Percentiles rank a stretch among this genome's conserved stretches.
Evolutionary conservation across 2,329 filamentous ascomycete species (phyloP).

Genomic region (Pleomassaria siparia): DNA sequence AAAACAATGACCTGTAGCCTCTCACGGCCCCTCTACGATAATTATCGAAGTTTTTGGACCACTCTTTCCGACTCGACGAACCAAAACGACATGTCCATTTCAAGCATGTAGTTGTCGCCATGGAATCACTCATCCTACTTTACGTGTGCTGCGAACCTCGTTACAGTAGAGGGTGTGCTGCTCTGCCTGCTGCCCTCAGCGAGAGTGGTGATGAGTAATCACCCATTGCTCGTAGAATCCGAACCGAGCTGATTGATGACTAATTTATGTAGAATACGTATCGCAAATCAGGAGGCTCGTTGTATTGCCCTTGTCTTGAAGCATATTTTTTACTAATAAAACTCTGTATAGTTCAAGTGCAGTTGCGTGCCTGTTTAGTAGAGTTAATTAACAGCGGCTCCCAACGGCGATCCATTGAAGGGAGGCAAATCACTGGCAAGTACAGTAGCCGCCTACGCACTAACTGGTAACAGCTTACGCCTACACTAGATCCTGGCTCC

Average conservation of each 20-base stretch:
- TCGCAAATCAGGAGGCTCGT: neutral
- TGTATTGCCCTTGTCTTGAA: no score
- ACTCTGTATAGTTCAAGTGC: no score
- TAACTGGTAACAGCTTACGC: no score
- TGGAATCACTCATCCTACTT: slow-evolving; percentile 2
- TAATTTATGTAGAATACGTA: neutral
- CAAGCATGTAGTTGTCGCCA: slow-evolving; percentile 1
- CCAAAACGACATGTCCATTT: neutral
- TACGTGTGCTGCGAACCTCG: neutral
- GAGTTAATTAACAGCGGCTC: no score
- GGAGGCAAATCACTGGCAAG: no score
- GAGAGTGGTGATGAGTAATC: slow-evolving; percentile 3
- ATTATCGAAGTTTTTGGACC: neutral
- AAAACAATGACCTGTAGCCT: neutral
- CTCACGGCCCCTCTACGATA: neutral
- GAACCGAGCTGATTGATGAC: neutral
- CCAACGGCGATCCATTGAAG: no score
- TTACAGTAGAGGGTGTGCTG: neutral
- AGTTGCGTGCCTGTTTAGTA: no score
- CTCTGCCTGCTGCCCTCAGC: neutral
- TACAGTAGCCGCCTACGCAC: no score
- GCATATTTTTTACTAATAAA: no score
- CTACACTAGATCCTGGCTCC: no score
- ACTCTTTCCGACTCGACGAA: neutral
- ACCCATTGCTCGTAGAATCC: neutral